Evolutionary conservation across 164 flowering plant species (phyloP), one percentile per base, ranked within the genome.

Genomic region (Vitis labrusca): DNA sequence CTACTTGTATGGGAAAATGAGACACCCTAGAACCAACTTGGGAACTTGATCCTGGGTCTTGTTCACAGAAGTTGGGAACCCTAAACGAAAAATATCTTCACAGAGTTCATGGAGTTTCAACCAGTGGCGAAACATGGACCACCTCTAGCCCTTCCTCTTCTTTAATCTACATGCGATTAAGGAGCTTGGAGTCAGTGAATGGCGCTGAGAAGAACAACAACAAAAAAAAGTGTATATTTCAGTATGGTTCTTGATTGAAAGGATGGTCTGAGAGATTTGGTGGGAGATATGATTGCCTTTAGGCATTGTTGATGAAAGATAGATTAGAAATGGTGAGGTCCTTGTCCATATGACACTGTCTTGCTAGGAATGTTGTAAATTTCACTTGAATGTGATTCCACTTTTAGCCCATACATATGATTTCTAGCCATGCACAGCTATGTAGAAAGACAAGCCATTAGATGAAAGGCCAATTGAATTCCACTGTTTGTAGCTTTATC

Each of bases 41-140:
- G 85, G 81, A 79, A 82, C 73, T 73, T 77, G 77, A 70, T 74
- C 66, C 61, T 69, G 47, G 2, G 23, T 49, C 32, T 23, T 49
- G 17, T 15, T 14, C 37, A 30, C 48, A 23, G 50, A 9, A 12
- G 32, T 17, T 62, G 48, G 63, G 10, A 67, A 61, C 65, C 65
- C 65, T 55, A 63, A 63, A 61, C n/a, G 12, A 50, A 23, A 50
- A 10, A 57, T 17, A 37, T 55, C 60, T 32, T 32, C 27, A 23
- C 27, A 23, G 2, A 23, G 27, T 23, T 23, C 27, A 23, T 1
- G 27, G 27, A 23, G 27, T 23, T 23, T 1, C 27, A 1, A 23
- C 27, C 27, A 23, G 27, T 23, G 27, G 27, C 27, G 27, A 23
- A 23, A 23, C 27, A 23, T 23, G 27, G 27, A 23, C 27, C 27